Conservation (phyloP, 2,329 filamentous ascomycete genomes). For the Pseudonectria buxi region DNA sequence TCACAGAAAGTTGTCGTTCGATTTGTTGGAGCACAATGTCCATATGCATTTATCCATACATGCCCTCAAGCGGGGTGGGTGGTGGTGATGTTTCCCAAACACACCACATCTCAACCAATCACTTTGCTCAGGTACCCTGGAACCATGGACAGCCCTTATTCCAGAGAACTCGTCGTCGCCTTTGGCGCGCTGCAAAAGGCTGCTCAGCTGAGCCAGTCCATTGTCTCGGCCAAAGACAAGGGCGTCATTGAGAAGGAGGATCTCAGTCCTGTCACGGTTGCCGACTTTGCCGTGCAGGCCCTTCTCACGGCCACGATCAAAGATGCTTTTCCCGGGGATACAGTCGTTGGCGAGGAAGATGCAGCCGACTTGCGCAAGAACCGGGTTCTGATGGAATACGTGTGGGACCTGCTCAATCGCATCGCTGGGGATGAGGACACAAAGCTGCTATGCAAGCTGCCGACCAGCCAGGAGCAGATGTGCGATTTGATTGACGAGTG, state of each 20-base stretch:
- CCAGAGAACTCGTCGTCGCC: conserved; percentile 36
- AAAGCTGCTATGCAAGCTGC: conserved; percentile 24
- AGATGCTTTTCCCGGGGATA: conserved; percentile 42
- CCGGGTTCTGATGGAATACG: conserved; percentile 35
- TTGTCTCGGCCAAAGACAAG: conserved; percentile 42
- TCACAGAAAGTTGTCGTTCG: too few species aligned
- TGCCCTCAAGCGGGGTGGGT: conserved; percentile 17
- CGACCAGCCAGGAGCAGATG: conserved; percentile 36
- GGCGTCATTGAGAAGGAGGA: conserved; percentile 47
- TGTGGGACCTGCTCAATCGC: conserved; percentile 39
- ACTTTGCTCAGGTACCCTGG: neutral
- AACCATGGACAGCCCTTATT: conserved; percentile 37
- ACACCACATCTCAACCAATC: conserved; percentile 5
- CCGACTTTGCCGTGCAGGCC: conserved; percentile 54
- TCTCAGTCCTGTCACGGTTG: conserved; percentile 51
- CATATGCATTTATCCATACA: conserved; percentile 22
- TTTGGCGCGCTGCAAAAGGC: conserved; percentile 38
- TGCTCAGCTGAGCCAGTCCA: conserved; percentile 42
- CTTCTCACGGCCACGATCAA: conserved; percentile 45
- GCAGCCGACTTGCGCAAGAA: conserved; percentile 40
- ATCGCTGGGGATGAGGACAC: conserved; percentile 21
- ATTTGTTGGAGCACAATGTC: neutral
- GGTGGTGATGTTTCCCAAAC: neutral
- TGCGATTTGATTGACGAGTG: conserved; percentile 49
- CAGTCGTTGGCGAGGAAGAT: conserved; percentile 51